A percentile compares a stretch with the other conserved stretches of the same genome.
Conservation (phyloP, 768 basidiomycete species). For the Tubosaeta brunneosetosa region DNA sequence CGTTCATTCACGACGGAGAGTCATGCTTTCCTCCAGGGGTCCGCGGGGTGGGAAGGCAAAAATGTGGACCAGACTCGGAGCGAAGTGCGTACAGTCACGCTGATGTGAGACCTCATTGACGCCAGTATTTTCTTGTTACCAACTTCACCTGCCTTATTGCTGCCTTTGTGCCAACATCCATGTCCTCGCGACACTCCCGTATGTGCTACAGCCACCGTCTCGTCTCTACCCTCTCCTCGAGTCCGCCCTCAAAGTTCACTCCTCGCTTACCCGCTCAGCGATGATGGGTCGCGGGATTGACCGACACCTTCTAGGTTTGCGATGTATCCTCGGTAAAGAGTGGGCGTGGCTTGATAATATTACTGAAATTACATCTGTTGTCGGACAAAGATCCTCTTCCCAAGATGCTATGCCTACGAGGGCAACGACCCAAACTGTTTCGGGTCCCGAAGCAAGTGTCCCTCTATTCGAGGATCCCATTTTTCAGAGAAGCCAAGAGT, state of each 20-base stretch:
- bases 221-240: conserved; percentile 47
- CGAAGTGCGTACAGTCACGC: conserved; percentile 9
- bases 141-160: not conserved
- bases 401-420: not conserved
- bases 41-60: conserved; percentile 16
- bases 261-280: conserved; percentile 66
- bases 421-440: not conserved
- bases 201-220: conserved; percentile 18
- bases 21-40: conserved; percentile 46
- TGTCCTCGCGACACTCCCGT: conserved; percentile 1
- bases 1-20: conserved; percentile 71
- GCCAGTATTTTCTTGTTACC: not conserved
- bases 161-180: not conserved
- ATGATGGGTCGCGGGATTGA: conserved; percentile 83
- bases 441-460: not conserved
- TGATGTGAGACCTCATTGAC: not conserved
- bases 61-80: not conserved
- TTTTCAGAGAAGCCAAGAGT: conserved; percentile 69
- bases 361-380: not conserved
- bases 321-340: conserved; percentile 49
- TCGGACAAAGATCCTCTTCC: conserved; percentile 3
- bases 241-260: conserved; percentile 68
- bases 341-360: conserved; percentile 25
- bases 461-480: conserved; percentile 73
- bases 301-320: conserved; percentile 84